Base-by-base conservation (phyloP, 2,329 filamentous ascomycete species). In the Ceratocystis lukuohia region DNA sequence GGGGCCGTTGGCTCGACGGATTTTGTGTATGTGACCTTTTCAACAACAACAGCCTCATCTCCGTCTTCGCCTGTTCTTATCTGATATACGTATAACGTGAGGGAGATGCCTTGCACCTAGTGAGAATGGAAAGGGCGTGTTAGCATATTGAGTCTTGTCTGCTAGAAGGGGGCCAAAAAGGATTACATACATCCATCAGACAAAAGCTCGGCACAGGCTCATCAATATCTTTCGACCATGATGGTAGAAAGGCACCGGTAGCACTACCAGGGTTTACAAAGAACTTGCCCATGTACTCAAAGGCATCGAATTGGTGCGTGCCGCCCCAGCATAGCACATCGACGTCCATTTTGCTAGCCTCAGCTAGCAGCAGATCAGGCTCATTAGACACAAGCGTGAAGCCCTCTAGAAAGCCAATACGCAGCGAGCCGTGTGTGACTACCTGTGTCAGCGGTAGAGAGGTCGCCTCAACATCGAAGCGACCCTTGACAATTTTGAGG, bases 61-160 rank as follows among this genome's bases (percentile, higher is more conserved):
- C 89, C 89, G 70, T 88, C 86, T 66, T 83, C 85, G 71, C 91
- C 88, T 73, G 88, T 91, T 74, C 87, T 84, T 72, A 92, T 76
- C 75, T 92, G 88, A 74, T 97, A 97, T 65, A 97, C 93, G 75
- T 97, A 97, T 62, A 97, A 81, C 68, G 95, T 95, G 70, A 97
- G 82, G 17, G 95, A 95, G 74, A 96, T 95, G 41, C 93, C 93
- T 83, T 97, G 93, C 45, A 96, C 90, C 91, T 96, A 56, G 30
- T n/a, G 17, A 5, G 22, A 6, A 41, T 3, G 37, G 37, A 41
- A 41, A 15, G 37, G 37, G 37, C 10, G 25, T 33, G 33, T 67
- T 62, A 65, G 44, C 46, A 48, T 17, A 2, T 28, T n/a, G n/a
- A 30, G 41, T 50, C 15, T 20, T 25, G 25, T 53, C 41, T 2